Evolutionary conservation across 495 filamentous ascomycete genomes (phyloP).

Genomic region (Bathelium albidoporum): DNA sequence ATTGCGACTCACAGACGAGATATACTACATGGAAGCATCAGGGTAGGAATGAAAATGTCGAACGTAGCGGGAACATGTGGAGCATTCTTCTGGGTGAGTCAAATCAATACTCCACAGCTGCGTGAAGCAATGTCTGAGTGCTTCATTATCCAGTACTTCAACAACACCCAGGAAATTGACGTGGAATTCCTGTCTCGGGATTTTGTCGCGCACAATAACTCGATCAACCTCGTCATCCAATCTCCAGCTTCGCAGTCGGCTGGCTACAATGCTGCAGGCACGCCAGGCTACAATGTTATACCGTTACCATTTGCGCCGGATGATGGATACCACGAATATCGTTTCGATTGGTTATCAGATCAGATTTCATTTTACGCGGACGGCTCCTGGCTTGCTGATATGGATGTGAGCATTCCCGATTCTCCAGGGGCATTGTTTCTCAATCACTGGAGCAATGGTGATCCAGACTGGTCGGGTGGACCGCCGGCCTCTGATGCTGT

Average conservation of each 20-base stretch:
- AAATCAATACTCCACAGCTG: not conserved
- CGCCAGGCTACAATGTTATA: slow-evolving; percentile 43
- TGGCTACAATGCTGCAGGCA: slow-evolving; percentile 48
- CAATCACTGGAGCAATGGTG: slow-evolving; percentile 71
- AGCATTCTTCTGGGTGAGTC: slow-evolving; percentile 65
- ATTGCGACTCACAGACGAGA: slow-evolving; percentile 47
- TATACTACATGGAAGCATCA: slow-evolving; percentile 54
- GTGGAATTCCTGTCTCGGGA: slow-evolving; percentile 61
- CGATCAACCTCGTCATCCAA: slow-evolving; percentile 64
- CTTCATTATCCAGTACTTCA: slow-evolving; percentile 45
- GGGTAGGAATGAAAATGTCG: slow-evolving; percentile 54
- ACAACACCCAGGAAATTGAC: slow-evolving; percentile 72
- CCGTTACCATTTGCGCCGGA: slow-evolving; percentile 54
- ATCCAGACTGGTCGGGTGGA: slow-evolving; percentile 55
- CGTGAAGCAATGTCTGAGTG: not conserved
- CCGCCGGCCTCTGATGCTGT: slow-evolving; percentile 52
- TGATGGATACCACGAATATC: slow-evolving; percentile 58
- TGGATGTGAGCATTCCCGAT: slow-evolving; percentile 45
- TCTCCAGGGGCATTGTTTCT: slow-evolving; percentile 53
- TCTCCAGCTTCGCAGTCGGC: slow-evolving; percentile 42
- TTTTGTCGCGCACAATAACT: slow-evolving; percentile 35
- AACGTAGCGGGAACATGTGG: slow-evolving; percentile 53
- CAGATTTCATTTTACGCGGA: slow-evolving; percentile 58
- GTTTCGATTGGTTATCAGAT: slow-evolving; percentile 59
- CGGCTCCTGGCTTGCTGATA: slow-evolving; percentile 40